phyloP scores from a whole-genome alignment of 192 early-diverging fungal genomes.

The Umbelopsis vinacea region DNA sequence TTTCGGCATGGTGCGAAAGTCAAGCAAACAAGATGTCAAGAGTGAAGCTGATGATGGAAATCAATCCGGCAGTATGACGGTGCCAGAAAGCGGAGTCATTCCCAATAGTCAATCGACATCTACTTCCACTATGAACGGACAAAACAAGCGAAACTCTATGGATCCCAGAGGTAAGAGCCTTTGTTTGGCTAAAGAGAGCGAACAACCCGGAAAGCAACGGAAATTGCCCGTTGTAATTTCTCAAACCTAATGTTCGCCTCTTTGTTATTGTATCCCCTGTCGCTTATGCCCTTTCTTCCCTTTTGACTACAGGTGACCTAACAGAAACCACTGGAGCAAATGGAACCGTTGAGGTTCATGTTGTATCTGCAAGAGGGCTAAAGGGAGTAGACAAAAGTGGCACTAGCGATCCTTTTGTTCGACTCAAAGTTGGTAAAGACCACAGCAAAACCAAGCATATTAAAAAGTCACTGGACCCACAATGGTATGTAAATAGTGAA shows the following conservation, averaged over 20 bases:
- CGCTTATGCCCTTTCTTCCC: background rate
- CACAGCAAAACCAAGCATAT: constrained; percentile 29
- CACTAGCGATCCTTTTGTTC: constrained; percentile 31
- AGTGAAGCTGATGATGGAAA: background rate
- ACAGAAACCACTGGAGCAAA: constrained; percentile 21
- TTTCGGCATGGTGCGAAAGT: background rate
- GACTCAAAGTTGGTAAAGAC: constrained; percentile 24
- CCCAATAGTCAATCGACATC: constrained; percentile 3
- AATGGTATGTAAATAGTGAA: constrained; percentile 31
- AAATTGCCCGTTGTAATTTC: too few species aligned
- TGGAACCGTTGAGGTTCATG: constrained; percentile 36
- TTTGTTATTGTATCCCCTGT: too few species aligned
- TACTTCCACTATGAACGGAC: background rate
- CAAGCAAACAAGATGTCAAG: background rate
- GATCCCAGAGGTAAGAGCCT: background rate
- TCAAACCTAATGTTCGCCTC: too few species aligned
- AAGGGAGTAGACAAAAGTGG: constrained; percentile 57
- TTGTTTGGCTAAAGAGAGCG: too few species aligned
- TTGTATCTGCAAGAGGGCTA: constrained; percentile 54
- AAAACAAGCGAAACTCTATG: constrained; percentile 10
- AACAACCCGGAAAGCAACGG: too few species aligned
- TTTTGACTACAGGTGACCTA: background rate
- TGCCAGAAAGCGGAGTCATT: background rate
- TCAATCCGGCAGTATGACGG: background rate
- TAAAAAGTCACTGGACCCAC: constrained; percentile 34